Conservation (phyloP, 2,329 filamentous ascomycete genomes). For the Nothophaeocryptopus gaeumannii region DNA sequence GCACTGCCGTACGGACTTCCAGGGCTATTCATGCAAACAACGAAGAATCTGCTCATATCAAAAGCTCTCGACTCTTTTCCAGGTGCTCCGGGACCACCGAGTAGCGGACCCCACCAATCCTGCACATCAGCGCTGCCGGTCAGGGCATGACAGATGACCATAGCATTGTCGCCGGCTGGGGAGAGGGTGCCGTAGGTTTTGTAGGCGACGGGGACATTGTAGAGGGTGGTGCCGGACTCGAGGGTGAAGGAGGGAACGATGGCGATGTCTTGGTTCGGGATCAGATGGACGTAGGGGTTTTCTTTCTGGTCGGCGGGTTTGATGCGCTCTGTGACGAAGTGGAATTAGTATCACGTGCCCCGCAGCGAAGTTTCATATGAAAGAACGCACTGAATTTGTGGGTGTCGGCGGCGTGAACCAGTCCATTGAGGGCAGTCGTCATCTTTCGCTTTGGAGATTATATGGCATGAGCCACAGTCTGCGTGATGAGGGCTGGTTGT, state of each 20-base stretch:
- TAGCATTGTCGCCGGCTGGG: constrained; percentile 57
- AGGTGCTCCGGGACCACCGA: constrained; percentile 68
- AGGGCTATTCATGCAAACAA: constrained; percentile 81
- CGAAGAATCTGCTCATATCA: constrained; percentile 78
- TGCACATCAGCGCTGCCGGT: constrained; percentile 81
- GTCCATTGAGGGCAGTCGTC: constrained; percentile 27
- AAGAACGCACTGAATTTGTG: constrained; percentile 20
- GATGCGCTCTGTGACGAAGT: constrained; percentile 26
- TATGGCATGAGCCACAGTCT: too few relatives aligned
- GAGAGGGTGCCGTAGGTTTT: constrained; percentile 60
- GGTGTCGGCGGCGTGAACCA: constrained; percentile 28
- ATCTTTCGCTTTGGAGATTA: constrained; percentile 12
- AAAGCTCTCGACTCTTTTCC: constrained; percentile 54
- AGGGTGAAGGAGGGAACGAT: constrained; percentile 86
- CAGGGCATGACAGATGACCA: constrained; percentile 76
- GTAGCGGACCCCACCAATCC: constrained; percentile 84
- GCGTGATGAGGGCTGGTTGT: too few relatives aligned
- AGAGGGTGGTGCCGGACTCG: constrained; percentile 81
- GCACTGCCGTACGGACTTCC: constrained; percentile 83
- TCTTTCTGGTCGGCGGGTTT: constrained; percentile 63
- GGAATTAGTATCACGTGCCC: constrained; percentile 9
- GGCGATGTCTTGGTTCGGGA: constrained; percentile 83
- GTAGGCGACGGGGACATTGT: constrained; percentile 69
- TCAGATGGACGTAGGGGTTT: constrained; percentile 84
- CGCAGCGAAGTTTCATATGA: constrained; percentile 1